These are phyloP conservation scores for Phaffomyces antillensis DNA, from an alignment of 805 yeast genomes.

Conservation along the genomic window DNA sequence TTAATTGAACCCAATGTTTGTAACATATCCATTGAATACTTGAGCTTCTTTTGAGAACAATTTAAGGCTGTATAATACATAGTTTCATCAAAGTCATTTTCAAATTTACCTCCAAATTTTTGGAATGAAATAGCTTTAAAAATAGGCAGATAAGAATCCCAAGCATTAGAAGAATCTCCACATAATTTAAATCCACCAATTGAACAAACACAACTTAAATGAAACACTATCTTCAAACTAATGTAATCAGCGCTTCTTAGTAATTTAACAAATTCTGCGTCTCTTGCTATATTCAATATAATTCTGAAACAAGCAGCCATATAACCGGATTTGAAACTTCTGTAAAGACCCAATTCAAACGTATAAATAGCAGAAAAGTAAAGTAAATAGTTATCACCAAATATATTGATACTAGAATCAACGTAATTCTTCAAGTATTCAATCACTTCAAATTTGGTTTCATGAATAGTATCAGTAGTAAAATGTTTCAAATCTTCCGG, in stretches of 20 bases:
- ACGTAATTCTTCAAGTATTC: constrained; percentile 12
- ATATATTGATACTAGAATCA: background rate
- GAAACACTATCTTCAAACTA: constrained; percentile 18
- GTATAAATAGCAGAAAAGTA: constrained; percentile 10
- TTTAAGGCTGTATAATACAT: constrained; percentile 5
- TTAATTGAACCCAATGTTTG: background rate
- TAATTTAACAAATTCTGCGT: constrained; percentile 6
- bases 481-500: constrained; percentile 2
- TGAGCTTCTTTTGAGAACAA: background rate
- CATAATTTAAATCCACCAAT: constrained; percentile 17
- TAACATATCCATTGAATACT: background rate
- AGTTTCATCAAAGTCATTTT: constrained; percentile 13
- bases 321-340: constrained; percentile 14
- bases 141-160: constrained; percentile 16
- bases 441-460: constrained; percentile 10
- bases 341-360: constrained; percentile 15
- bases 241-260: constrained; percentile 12
- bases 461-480: constrained; percentile 2
- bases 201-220: constrained; percentile 16
- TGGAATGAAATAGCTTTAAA: constrained; percentile 5
- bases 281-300: constrained; percentile 6
- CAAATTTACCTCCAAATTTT: constrained; percentile 11
- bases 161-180: constrained; percentile 7
- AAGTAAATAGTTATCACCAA: background rate
- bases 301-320: constrained; percentile 15